A percentile compares a stretch with the other conserved stretches of the same genome.
These are phyloP conservation scores for Talaromyces funiculosus DNA, from an alignment of 2,329 filamentous ascomycete species.

Conservation along the genomic window DNA sequence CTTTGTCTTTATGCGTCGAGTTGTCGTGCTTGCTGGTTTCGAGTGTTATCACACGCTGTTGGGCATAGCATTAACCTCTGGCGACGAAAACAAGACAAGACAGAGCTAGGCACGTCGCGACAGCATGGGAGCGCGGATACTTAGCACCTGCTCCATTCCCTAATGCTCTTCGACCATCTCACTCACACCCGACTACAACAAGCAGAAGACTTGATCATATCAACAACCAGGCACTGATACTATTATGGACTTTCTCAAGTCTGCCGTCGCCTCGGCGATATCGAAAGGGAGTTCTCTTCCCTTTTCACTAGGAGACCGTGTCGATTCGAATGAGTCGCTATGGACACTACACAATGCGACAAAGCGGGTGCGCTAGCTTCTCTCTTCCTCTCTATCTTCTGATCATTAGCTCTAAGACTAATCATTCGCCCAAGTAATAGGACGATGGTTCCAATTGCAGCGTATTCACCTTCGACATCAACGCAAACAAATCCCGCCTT, in stretches of 20 bases:
- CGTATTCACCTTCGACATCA: conserved; percentile 92
- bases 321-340: conserved; percentile 88
- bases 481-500: conserved; percentile 70
- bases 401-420: not conserved
- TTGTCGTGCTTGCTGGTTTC: no score
- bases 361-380: conserved; percentile 59
- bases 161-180: not conserved
- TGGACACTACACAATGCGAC: conserved; percentile 97
- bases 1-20: not conserved
- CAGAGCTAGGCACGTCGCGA: not conserved
- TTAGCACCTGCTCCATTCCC: not conserved
- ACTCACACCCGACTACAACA: not conserved
- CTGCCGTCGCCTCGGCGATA: conserved; percentile 92
- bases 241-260: conserved; percentile 94
- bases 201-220: not conserved
- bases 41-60: no score
- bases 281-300: conserved; percentile 90
- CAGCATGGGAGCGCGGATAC: conserved; percentile 4
- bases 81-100: not conserved
- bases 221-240: not conserved
- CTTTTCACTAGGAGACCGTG: conserved; percentile 85
- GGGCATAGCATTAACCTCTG: not conserved
- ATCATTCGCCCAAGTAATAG: conserved; percentile 42
- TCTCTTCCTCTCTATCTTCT: not conserved
- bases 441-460: conserved; percentile 93